Evolutionary conservation across 805 yeast genomes (phyloP).

Genomic region (Teunomyces tritomae): DNA sequence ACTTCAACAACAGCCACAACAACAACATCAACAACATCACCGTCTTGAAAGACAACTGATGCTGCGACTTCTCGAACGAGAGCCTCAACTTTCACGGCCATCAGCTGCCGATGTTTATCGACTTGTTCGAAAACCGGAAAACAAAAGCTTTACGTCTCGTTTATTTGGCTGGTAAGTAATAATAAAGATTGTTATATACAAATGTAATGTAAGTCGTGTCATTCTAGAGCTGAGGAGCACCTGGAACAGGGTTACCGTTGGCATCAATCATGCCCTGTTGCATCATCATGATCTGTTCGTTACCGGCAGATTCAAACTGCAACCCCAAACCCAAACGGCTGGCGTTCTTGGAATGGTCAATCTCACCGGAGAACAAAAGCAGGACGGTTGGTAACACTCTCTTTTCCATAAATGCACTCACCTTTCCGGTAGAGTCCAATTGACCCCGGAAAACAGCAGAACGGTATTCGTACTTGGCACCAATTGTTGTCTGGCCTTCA

Average conservation of each 20-base stretch:
- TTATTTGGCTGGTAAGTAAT: constrained; percentile 39
- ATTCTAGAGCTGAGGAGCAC: constrained; percentile 57
- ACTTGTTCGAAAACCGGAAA: constrained; percentile 7
- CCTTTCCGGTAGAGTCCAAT: constrained; percentile 87
- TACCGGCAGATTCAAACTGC: constrained; percentile 93
- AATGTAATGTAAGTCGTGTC: too few species aligned
- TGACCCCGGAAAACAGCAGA: constrained; percentile 95
- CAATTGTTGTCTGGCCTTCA: constrained; percentile 90
- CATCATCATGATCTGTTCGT: constrained; percentile 88
- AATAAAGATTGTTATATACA: neutral
- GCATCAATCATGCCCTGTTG: constrained; percentile 83
- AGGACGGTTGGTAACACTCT: constrained; percentile 90
- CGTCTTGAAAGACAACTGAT: too few species aligned
- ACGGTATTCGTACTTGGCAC: constrained; percentile 97
- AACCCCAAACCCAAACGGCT: constrained; percentile 90
- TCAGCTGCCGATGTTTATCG: constrained; percentile 16
- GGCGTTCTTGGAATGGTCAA: constrained; percentile 72
- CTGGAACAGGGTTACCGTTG: constrained; percentile 82
- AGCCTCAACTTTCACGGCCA: neutral
- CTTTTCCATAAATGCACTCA: constrained; percentile 86
- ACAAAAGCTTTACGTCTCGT: constrained; percentile 22
- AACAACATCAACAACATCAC: too few species aligned
- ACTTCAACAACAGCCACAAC: too few species aligned
- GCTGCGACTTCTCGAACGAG: too few species aligned
- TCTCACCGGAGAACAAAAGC: constrained; percentile 84